These are phyloP conservation scores for Rhodotorula kratochvilovae DNA, from an alignment of 768 basidiomycete species.

Conservation along the genomic window DNA sequence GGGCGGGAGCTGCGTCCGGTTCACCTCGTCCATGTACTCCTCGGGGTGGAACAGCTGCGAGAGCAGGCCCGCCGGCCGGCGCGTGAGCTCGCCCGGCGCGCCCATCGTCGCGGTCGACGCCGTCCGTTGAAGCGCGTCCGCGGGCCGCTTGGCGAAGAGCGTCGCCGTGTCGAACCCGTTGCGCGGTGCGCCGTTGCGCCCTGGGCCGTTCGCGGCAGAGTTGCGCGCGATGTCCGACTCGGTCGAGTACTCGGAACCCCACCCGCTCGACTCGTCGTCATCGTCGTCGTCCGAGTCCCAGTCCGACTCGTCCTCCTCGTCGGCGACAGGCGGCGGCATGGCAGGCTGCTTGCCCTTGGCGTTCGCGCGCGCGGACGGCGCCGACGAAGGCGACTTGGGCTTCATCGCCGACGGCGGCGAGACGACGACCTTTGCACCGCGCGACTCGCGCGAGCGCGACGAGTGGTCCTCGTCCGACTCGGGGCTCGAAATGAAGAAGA, in stretches of 20 bases:
- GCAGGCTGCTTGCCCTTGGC: constrained; percentile 25
- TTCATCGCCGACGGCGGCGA: constrained; percentile 41
- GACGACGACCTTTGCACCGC: neutral
- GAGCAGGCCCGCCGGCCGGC: constrained; percentile 36
- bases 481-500: constrained; percentile 44
- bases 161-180: constrained; percentile 5
- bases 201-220: neutral
- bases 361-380: constrained; percentile 20
- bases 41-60: constrained; percentile 42
- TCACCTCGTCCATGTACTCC: constrained; percentile 23
- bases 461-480: constrained; percentile 34
- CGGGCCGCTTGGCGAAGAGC: constrained; percentile 28
- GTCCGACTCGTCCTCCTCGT: constrained; percentile 10
- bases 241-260: constrained; percentile 40
- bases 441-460: constrained; percentile 16
- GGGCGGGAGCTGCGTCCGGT: neutral
- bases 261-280: constrained; percentile 35
- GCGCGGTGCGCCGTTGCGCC: neutral
- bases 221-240: constrained; percentile 27
- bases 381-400: neutral
- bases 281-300: constrained; percentile 35
- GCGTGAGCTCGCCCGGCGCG: constrained; percentile 36
- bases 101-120: constrained; percentile 20
- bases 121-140: constrained; percentile 24
- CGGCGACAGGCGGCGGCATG: neutral